Base-by-base conservation (phyloP, 2,329 filamentous ascomycete species). In the Aspergillus intermedius region DNA sequence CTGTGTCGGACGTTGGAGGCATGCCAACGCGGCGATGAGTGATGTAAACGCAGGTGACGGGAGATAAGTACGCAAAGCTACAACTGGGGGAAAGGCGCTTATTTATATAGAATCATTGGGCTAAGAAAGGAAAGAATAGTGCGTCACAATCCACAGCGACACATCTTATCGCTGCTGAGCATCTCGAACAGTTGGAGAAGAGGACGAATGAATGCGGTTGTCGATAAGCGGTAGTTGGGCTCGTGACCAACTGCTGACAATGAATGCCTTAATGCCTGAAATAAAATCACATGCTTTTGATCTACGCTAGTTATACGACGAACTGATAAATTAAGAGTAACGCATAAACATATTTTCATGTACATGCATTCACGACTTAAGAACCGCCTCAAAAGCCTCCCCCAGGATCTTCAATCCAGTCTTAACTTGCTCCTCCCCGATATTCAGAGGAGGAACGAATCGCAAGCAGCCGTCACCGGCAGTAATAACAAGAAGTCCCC, bases 391-490 rank as follows among this genome's bases (percentile, higher is more conserved):
- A 71, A 86, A 79, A 4, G 82, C 78, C 58, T 88, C 78, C 56
- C 84, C 86, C 51, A 97, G 66, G 46, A 95, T 90, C 39, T 74
- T 72, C 67, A 96, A 73, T 0, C 88, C 90, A 55, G 86, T 77
- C 57, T 83, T 76, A 56, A 97, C 93, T 77, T 96, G 87, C 22
- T 79, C 80, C 58, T 88, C 83, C 1, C 81, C 86, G 49, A 98
- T 87, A 5, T 84, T 83, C 62, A 98, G 73, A 52, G 88, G 87
- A 28, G 93, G 93, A 49, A 97, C 90, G 60, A 98, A 95, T 43
- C 93, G 79, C 58, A 98, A 72, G 7, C 91, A 96, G 65, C 97
- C 95, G 25, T 84, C 90, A 1, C 93, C 93, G 23, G 89, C 91
- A 1, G 90, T 96, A 63, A 98, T 96, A 51, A 98, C 77, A 50